A percentile compares a stretch with the other conserved stretches of the same genome.
Conservation (phyloP, 345 rosid species). For the Draba incana region DNA sequence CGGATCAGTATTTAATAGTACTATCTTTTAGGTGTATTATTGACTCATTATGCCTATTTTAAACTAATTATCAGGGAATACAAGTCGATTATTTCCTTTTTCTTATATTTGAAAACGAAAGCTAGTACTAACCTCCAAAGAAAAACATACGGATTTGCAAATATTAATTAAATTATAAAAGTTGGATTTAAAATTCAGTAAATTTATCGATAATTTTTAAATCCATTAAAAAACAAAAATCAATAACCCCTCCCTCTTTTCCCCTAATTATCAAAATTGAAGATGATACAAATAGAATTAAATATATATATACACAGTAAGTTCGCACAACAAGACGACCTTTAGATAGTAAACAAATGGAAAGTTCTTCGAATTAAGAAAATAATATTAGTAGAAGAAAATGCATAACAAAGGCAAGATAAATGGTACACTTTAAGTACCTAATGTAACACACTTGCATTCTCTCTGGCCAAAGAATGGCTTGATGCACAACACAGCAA, state of each 20-base stretch:
- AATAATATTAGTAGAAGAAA: not conserved
- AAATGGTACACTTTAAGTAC: not conserved
- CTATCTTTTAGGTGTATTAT: not conserved
- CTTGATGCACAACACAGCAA: no score
- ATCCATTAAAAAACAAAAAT: no score
- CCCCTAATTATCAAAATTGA: conserved; percentile 11
- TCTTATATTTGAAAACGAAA: conserved; percentile 8
- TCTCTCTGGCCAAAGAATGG: no score
- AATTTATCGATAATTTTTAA: no score
- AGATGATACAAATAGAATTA: not conserved
- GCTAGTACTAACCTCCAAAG: not conserved
- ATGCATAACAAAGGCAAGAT: conserved; percentile 1
- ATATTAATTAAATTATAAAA: no score
- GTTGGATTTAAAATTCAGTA: no score
- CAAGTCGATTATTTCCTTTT: not conserved
- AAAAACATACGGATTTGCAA: no score
- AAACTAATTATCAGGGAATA: not conserved
- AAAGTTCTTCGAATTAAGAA: not conserved
- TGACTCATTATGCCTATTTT: not conserved
- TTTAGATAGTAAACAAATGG: not conserved
- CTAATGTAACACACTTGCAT: not conserved
- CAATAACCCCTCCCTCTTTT: no score
- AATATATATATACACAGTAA: not conserved
- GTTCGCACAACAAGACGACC: not conserved
- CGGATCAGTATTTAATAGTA: not conserved